Base-by-base conservation (phyloP, 1,284 basidiomycete genomes). In the Grifola frondosa region DNA sequence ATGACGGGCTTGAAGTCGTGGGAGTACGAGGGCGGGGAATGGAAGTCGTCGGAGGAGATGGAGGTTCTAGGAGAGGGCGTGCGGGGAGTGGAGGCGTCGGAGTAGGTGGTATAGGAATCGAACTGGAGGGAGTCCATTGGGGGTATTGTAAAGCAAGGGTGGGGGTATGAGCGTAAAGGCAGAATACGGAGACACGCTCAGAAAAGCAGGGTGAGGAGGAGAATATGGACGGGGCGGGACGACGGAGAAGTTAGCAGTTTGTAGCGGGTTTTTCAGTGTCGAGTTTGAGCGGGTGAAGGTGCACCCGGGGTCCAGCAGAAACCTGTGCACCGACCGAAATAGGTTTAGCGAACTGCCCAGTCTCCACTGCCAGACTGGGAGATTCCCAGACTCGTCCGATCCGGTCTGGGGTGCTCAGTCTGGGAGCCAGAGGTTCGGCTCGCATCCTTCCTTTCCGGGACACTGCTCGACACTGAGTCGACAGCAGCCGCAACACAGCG, bases 1-100 rank as follows among this genome's bases (percentile, higher is more conserved):
- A 71, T 50, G 46, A 61, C 43, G 37, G 62, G 53, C 54, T 69
- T 66, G n/a, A n/a, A n/a, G n/a, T n/a, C n/a, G n/a, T n/a, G n/a
- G n/a, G n/a, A n/a, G 64, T 68, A 66, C 61, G 66, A 48, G 46
- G 65, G 68, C 43, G 71, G 62, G 48, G 71, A 67, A 46, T 57
- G 59, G 61, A 75, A 59, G 61, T 76, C 73, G 50, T 73, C 56
- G 30, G 66, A 62, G 38, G 52, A 58, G 48, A 65, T 43, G 48
- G 64, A 62, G 35, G 61, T 61, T 48, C 66, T 70, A 5, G 84
- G 84, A 2, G 83, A 84, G 2, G 84, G 84, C 0, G 84, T 87
- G 45, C 83, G 77, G 5, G 84, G 84, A 3, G 82, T 75, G 47
- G 82, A 78, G 37, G 76, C 73, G 67, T 81, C 76, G 37, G 77